Conservation (phyloP, 2,329 filamentous ascomycete genomes). For the Thermomyces lanuginosus region DNA sequence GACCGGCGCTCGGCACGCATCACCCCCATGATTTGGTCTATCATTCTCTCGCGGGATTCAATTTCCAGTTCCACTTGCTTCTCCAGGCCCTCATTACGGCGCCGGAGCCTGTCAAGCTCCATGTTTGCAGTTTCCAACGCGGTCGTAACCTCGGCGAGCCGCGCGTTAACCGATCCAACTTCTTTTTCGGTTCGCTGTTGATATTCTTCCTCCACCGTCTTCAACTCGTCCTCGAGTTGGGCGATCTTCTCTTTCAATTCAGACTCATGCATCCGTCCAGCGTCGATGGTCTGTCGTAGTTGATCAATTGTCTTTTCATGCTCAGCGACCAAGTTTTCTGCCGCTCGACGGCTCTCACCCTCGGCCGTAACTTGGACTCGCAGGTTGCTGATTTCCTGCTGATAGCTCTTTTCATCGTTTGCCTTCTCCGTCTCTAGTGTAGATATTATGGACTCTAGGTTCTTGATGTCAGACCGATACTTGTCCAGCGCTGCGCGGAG, state of each 20-base stretch:
- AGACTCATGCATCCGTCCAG: constrained; percentile 19
- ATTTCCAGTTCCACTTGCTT: constrained; percentile 22
- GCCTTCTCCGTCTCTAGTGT: constrained; percentile 25
- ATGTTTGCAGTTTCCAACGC: constrained; percentile 20
- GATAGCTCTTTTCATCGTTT: constrained; percentile 13
- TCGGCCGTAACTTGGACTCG: constrained; percentile 19
- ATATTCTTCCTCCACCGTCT: constrained; percentile 10
- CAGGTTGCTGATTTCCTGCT: constrained; percentile 18
- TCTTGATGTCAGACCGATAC: constrained; percentile 28
- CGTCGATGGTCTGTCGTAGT: constrained; percentile 22
- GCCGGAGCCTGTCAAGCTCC: constrained; percentile 21
- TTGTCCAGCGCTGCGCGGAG: constrained; percentile 27
- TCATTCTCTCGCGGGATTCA: constrained; percentile 17
- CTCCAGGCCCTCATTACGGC: constrained; percentile 21
- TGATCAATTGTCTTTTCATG: constrained; percentile 21
- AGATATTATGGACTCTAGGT: constrained; percentile 27
- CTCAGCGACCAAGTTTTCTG: constrained; percentile 21
- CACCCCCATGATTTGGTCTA: constrained; percentile 21
- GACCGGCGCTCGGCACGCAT: constrained; percentile 24
- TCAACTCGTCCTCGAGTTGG: constrained; percentile 17
- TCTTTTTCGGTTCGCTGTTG: constrained; percentile 15
- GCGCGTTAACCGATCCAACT: constrained; percentile 24
- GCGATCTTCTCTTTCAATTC: constrained; percentile 21
- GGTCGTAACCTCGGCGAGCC: constrained; percentile 25
- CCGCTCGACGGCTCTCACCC: constrained; percentile 16